These are phyloP conservation scores for Stagonosporopsis cucurbitacearum DNA, from an alignment of 2,329 filamentous ascomycete genomes.

Conservation along the genomic window DNA sequence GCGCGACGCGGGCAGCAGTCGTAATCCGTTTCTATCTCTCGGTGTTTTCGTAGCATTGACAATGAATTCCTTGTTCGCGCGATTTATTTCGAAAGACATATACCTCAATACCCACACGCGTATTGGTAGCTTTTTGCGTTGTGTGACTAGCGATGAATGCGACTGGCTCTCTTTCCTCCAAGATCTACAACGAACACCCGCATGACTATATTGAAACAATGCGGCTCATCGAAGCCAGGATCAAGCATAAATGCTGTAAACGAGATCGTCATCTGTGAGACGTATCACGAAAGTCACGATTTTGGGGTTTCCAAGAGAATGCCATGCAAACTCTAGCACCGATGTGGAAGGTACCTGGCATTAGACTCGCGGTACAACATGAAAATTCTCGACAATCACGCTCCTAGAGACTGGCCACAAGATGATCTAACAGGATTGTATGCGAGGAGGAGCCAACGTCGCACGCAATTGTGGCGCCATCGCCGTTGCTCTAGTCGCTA, in stretches of 20 bases:
- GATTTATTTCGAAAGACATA: too few species aligned
- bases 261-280: conserved; percentile 17
- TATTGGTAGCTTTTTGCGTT: too few species aligned
- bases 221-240: background rate
- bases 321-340: conserved; percentile 16
- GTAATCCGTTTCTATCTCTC: background rate
- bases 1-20: background rate
- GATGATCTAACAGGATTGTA: background rate
- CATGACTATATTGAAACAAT: background rate
- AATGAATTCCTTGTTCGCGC: too few species aligned
- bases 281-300: conserved; percentile 6
- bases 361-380: conserved; percentile 1
- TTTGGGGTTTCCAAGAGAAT: conserved; percentile 14
- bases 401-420: background rate
- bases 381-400: background rate
- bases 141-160: background rate
- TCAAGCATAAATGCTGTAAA: background rate
- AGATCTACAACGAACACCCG: background rate
- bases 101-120: too few species aligned
- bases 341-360: conserved; percentile 15
- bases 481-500: background rate
- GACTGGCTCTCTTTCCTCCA: too few species aligned
- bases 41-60: too few species aligned
- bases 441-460: background rate
- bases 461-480: conserved; percentile 13